Evolutionary conservation across 345 rosid genomes (phyloP).

Genomic region (Streptanthus diversifolius): DNA sequence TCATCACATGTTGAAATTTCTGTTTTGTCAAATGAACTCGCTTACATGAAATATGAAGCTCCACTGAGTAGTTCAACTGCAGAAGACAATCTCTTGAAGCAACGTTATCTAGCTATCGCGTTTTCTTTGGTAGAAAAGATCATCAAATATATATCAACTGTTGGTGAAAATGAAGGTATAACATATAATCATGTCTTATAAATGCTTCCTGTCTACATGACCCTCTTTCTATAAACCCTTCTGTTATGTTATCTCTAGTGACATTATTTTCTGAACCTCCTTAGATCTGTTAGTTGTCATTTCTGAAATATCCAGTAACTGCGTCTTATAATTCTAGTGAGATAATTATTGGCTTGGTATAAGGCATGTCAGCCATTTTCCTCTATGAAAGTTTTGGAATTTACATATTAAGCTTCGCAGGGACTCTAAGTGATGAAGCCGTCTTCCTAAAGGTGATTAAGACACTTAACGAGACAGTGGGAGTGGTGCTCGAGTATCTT

Average conservation of each 20-base stretch:
- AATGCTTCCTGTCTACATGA: neutral
- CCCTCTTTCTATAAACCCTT: neutral
- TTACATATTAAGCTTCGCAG: constrained; percentile 31
- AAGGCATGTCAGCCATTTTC: neutral
- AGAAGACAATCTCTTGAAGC: constrained; percentile 55
- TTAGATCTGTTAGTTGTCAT: neutral
- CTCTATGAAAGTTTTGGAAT: neutral
- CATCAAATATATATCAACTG: constrained; percentile 53
- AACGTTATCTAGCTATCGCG: constrained; percentile 51
- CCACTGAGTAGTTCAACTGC: constrained; percentile 46
- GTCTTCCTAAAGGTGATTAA: constrained; percentile 54
- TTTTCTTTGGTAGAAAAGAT: constrained; percentile 86
- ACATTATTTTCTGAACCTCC: neutral
- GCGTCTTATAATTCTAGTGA: no score
- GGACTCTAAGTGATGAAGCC: constrained; percentile 43
- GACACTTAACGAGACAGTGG: constrained; percentile 63
- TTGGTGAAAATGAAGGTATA: constrained; percentile 61
- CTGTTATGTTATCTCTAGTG: constrained; percentile 1
- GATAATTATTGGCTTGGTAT: neutral
- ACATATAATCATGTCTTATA: neutral
- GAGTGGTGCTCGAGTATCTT: constrained; percentile 67
- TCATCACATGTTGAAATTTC: constrained; percentile 85
- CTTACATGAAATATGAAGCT: constrained; percentile 81
- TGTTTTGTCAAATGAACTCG: constrained; percentile 77
- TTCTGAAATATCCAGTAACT: no score